A percentile compares a stretch with the other conserved stretches of the same genome.
Conservation (phyloP, 306 rosid species). For the Nissolia schottii region DNA sequence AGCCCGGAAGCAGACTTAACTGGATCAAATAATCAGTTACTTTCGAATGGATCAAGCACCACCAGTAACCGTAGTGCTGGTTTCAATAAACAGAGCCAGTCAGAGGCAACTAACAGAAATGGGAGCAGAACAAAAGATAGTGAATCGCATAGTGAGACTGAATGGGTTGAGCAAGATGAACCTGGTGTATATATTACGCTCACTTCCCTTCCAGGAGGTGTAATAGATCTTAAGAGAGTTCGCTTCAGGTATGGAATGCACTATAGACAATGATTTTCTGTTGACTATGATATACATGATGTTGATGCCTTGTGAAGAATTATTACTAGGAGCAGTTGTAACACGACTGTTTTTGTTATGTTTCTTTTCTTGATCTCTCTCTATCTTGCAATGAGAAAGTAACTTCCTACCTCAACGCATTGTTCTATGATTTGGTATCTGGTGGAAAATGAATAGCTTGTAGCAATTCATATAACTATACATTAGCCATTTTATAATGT, state of each 20-base stretch:
- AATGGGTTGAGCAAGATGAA: slow-evolving; percentile 99
- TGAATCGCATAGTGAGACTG: slow-evolving; percentile 71
- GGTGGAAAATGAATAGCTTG: not conserved
- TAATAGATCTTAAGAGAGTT: slow-evolving; percentile 87
- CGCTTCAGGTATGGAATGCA: slow-evolving; percentile 79
- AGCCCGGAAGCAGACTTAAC: slow-evolving; percentile 64
- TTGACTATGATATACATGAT: not conserved
- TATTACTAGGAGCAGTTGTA: not conserved
- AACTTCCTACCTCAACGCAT: not conserved
- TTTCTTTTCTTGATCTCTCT: not conserved
- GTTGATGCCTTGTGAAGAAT: not conserved
- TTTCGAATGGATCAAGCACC: slow-evolving; percentile 69
- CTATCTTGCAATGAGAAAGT: not conserved
- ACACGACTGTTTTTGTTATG: not conserved
- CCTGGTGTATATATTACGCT: slow-evolving; percentile 96
- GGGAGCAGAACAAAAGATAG: slow-evolving; percentile 77
- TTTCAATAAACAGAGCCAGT: slow-evolving; percentile 65
- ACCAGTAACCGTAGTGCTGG: slow-evolving; percentile 45
- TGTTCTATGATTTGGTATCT: not conserved
- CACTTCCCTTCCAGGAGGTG: slow-evolving; percentile 86
- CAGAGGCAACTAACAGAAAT: slow-evolving; percentile 59
- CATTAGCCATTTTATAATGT: not conserved
- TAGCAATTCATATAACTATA: not conserved
- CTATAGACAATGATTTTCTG: not conserved
- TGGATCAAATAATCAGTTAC: slow-evolving; percentile 59